Conservation (phyloP, 441 rosid genomes). For the Pelargonium cotyledonis region DNA sequence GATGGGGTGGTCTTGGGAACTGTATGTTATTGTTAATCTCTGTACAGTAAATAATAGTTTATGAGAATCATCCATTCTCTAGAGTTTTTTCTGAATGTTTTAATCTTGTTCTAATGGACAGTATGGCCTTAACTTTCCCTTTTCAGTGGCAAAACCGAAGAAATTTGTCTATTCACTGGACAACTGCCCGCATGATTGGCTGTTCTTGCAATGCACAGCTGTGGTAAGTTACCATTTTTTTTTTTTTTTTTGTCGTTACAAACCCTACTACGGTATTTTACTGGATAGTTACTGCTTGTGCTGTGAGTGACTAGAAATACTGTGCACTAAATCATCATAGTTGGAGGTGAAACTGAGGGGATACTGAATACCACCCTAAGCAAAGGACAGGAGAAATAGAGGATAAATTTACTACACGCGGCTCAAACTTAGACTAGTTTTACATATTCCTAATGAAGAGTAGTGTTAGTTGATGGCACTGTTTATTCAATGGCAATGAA, state of each 20-base stretch:
- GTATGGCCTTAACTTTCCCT: constrained; percentile 6
- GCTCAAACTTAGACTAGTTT: background rate
- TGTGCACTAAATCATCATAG: background rate
- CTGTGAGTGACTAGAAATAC: background rate
- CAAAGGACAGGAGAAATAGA: background rate
- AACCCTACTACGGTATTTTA: background rate
- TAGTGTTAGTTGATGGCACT: background rate
- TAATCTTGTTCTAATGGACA: background rate
- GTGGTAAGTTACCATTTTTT: constrained; percentile 43
- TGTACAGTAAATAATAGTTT: background rate
- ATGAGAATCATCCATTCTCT: background rate
- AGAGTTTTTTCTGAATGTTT: background rate
- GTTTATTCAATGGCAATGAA: no score
- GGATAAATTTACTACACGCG: background rate
- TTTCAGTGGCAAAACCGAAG: constrained; percentile 36
- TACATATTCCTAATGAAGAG: background rate
- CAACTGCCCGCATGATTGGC: constrained; percentile 60
- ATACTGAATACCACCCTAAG: background rate
- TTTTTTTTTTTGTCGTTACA: background rate
- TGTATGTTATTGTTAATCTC: constrained; percentile 24
- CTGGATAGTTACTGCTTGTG: background rate
- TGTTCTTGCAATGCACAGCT: constrained; percentile 39
- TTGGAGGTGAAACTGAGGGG: background rate
- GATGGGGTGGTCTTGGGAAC: constrained; percentile 59
- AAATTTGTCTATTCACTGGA: constrained; percentile 38